phyloP scores from a whole-genome alignment of 257 asterid genomes.

The Solanum appendiculatum region DNA sequence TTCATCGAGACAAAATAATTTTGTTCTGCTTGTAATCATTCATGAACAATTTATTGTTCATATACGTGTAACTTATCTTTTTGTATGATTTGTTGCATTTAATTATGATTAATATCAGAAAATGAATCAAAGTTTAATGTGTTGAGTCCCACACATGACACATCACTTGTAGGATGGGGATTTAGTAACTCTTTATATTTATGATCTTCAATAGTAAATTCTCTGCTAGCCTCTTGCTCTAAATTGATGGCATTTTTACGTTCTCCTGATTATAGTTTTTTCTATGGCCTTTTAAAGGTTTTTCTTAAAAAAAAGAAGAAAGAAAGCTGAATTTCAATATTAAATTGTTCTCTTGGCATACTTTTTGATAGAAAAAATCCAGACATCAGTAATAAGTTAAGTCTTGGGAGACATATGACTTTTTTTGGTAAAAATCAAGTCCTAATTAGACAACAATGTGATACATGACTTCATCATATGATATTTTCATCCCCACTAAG shows the following conservation, averaged over 20 bases:
- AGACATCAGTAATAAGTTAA: background rate
- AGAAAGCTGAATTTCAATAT: background rate
- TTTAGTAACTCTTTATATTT: background rate
- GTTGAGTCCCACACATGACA: background rate
- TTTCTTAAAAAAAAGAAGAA: background rate
- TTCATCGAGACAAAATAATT: background rate
- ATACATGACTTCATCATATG: background rate
- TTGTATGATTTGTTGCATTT: background rate
- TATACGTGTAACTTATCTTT: background rate
- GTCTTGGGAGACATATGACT: background rate
- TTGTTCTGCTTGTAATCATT: background rate
- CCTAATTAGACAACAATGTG: background rate
- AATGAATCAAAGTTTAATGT: background rate
- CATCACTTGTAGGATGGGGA: background rate
- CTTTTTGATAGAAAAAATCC: background rate
- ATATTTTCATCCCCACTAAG: background rate
- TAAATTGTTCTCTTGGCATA: background rate
- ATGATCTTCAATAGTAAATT: background rate
- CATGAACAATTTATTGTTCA: background rate
- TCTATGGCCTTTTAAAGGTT: background rate
- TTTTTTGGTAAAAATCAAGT: background rate
- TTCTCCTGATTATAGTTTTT: background rate
- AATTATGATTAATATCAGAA: background rate
- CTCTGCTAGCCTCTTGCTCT: background rate
- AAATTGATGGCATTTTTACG: background rate